These are phyloP conservation scores for Rhodotorula kratochvilovae DNA, from an alignment of 768 basidiomycete genomes.

Conservation along the genomic window DNA sequence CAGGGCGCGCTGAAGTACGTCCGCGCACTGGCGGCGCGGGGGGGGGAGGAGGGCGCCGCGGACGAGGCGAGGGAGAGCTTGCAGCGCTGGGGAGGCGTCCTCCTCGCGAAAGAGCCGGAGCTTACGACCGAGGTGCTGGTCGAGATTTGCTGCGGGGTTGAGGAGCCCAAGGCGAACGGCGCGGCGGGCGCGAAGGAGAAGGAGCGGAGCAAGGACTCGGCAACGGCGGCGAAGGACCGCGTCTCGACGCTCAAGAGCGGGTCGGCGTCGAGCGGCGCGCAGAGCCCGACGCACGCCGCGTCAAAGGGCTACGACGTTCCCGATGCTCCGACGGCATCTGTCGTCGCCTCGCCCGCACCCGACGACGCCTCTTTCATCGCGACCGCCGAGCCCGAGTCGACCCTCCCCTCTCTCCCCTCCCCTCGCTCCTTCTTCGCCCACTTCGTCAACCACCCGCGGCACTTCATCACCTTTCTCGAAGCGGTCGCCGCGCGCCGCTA, in stretches of 20 bases:
- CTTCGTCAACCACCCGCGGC: constrained; percentile 79
- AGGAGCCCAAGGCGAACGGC: not conserved
- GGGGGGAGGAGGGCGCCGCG: constrained; percentile 1
- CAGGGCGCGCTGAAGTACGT: constrained; percentile 76
- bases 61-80: constrained; percentile 14
- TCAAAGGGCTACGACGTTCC: constrained; percentile 11
- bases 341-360: not conserved
- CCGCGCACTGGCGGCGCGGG: constrained; percentile 56
- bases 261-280: not conserved
- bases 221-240: not conserved
- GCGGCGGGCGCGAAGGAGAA: constrained; percentile 35
- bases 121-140: constrained; percentile 88
- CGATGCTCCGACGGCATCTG: not conserved
- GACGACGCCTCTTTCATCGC: not conserved
- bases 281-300: not conserved
- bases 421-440: constrained; percentile 78
- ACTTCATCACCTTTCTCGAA: constrained; percentile 84
- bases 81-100: constrained; percentile 61
- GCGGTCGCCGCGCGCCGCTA: constrained; percentile 73
- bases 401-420: constrained; percentile 10
- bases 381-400: not conserved
- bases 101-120: constrained; percentile 74
- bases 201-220: not conserved
- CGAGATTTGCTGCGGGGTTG: constrained; percentile 73
- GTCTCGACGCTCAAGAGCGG: not conserved